Evolutionary conservation across 257 asterid species (phyloP).

Genomic region (Thymus mandschuricus): DNA sequence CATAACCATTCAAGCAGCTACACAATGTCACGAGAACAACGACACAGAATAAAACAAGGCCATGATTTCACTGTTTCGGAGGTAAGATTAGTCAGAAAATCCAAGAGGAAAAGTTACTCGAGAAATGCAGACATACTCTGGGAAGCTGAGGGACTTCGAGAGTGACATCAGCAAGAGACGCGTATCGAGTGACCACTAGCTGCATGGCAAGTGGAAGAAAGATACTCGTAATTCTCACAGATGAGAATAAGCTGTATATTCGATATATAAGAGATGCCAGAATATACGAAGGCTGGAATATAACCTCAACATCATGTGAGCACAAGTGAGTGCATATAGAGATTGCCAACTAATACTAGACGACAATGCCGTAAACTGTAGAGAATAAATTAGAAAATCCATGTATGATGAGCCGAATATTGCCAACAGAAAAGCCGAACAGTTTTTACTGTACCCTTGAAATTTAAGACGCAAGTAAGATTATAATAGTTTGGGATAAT

Average conservation of each 20-base stretch:
- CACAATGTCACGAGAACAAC: neutral
- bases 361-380: slow-evolving; percentile 20
- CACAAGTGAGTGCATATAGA: neutral
- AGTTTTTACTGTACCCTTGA: slow-evolving; percentile 6
- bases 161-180: slow-evolving; percentile 12
- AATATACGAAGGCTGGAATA: slow-evolving; percentile 17
- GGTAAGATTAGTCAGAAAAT: slow-evolving; percentile 24
- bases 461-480: slow-evolving; percentile 1
- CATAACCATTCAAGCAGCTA: slow-evolving; percentile 15
- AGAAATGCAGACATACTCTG: slow-evolving; percentile 18
- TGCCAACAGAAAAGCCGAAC: slow-evolving; percentile 24
- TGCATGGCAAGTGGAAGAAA: slow-evolving; percentile 1
- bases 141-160: neutral
- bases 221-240: neutral
- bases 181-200: slow-evolving; percentile 14
- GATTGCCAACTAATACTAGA: slow-evolving; percentile 31
- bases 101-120: slow-evolving; percentile 31
- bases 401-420: neutral
- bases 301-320: slow-evolving; percentile 14
- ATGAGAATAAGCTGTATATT: slow-evolving; percentile 10
- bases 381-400: slow-evolving; percentile 23
- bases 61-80: slow-evolving; percentile 23
- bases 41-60: slow-evolving; percentile 39
- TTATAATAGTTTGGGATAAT: neutral
- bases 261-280: slow-evolving; percentile 19